Evolutionary conservation across 768 basidiomycete genomes (phyloP), one percentile per base, ranked within the genome.

Genomic region (Hygrophorus pudorinus): DNA sequence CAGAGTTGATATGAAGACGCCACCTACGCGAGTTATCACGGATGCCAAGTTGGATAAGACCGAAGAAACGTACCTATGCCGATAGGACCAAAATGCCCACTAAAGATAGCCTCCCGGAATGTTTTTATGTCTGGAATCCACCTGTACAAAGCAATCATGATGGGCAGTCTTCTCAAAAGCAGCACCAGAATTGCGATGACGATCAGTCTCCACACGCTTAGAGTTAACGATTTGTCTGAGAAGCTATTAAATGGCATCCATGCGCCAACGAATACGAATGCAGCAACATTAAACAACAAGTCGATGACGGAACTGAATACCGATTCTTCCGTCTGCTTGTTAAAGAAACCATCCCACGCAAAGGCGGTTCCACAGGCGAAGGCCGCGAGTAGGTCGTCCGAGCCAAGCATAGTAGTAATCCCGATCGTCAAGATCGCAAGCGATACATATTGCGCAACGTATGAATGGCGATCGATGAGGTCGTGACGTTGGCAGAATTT

Each of bases 121-220:
- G 85, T 97, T 68, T 94, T 96, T 53, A 98, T 76, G 57, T 99
- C 94, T 0, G 96, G 96, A 47, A 98, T 94, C 76, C 84, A 97
- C 56, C 68, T 81, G 65, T 94, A 96, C 32, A 93, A 59, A 0
- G 76, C 78, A 18, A 96, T 67, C 61, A 98, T 85, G 48, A 81
- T 58, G 0, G 96, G 96, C 12, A 98, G 66, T 12, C 96, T 73
- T 24, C 90, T 76, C 13, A 98, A 65, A 2, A 91, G 52, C 41
- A 99, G 67, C n/a, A 97, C 73, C 41, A 84, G 69, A 41, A 97
- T 70, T 2, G 85, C 85, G 40, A 93, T 73, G 31, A 89, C 81
- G 41, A 96, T 62, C 14, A 99, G 72, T 21, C 92, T 70, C 86
- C 91, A 90, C 8, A 87, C 80, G 34, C 70, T 75, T 39, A 99